Evolutionary conservation across 352 stramenopile species (phyloP).

Genomic region (Globisporangium alternatum): DNA sequence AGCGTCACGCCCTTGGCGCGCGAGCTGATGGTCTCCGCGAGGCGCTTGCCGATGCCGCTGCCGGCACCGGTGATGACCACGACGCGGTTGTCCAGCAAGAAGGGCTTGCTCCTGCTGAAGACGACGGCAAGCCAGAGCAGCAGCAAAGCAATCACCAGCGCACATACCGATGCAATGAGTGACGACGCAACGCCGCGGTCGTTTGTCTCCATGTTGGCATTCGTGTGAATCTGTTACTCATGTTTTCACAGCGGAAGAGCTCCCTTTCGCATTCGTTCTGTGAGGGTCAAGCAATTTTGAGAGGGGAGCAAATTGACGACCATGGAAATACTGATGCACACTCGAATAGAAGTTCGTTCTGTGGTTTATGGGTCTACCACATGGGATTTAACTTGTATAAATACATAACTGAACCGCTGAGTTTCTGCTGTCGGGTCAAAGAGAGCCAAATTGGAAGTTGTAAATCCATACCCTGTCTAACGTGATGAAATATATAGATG

Average conservation of each 20-base stretch:
- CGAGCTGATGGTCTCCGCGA: conserved; percentile 35
- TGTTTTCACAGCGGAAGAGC: background rate
- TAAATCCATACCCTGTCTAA: background rate
- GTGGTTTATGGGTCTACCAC: too few relatives aligned
- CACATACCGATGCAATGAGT: background rate
- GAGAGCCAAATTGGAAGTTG: background rate
- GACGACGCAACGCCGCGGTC: too few relatives aligned
- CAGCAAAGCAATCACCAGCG: conserved; percentile 2
- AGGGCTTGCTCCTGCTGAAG: conserved; percentile 3
- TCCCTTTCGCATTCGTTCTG: background rate
- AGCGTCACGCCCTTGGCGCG: conserved; percentile 35
- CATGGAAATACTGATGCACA: background rate
- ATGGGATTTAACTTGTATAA: background rate
- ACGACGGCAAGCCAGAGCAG: background rate
- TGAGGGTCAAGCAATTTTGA: background rate
- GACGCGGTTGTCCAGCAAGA: conserved; percentile 45
- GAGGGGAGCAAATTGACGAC: background rate
- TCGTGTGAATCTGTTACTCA: background rate
- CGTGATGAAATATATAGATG: background rate
- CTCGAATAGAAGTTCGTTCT: background rate
- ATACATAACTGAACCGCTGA: background rate
- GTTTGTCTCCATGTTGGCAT: background rate
- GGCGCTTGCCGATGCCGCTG: conserved; percentile 44
- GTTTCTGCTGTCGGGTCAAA: background rate
- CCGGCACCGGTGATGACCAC: conserved; percentile 69